Percentiles rank a stretch among this genome's conserved stretches.
Conservation (phyloP, 495 filamentous ascomycete genomes). For the Aspergillus nanangensis region DNA sequence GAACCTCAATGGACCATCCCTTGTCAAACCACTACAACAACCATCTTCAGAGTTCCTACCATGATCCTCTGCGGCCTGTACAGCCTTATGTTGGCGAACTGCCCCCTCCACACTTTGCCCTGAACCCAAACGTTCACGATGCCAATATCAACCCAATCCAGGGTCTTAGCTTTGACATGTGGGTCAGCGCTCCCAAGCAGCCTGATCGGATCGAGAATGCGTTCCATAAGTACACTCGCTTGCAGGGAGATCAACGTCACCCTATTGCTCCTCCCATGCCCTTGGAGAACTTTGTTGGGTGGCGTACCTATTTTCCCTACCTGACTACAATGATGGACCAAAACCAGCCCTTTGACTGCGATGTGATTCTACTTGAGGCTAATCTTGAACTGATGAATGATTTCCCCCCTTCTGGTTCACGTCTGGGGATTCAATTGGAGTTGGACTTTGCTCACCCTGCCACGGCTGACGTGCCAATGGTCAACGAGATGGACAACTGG, state of each 20-base stretch:
- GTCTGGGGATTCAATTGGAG: slow-evolving; percentile 40
- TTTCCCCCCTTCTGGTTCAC: slow-evolving; percentile 37
- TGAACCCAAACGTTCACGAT: slow-evolving; percentile 34
- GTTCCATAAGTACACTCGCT: slow-evolving; percentile 46
- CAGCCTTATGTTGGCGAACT: slow-evolving; percentile 35
- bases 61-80: slow-evolving; percentile 30
- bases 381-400: slow-evolving; percentile 44
- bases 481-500: slow-evolving; percentile 44
- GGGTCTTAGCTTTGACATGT: slow-evolving; percentile 49
- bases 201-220: slow-evolving; percentile 37
- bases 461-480: slow-evolving; percentile 31
- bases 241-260: slow-evolving; percentile 39
- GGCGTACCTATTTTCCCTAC: slow-evolving; percentile 44
- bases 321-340: slow-evolving; percentile 35
- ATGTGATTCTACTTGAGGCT: slow-evolving; percentile 47
- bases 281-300: slow-evolving; percentile 38
- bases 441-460: slow-evolving; percentile 37
- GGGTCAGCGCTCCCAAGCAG: slow-evolving; percentile 40
- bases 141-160: slow-evolving; percentile 29
- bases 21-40: slow-evolving; percentile 31
- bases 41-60: slow-evolving; percentile 24
- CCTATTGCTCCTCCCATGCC: slow-evolving; percentile 32
- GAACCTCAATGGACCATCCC: slow-evolving; percentile 35
- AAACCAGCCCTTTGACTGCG: slow-evolving; percentile 33
- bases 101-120: slow-evolving; percentile 31